These are phyloP conservation scores for Stellera chamaejasme DNA, from an alignment of 345 rosid species.

Conservation along the genomic window DNA sequence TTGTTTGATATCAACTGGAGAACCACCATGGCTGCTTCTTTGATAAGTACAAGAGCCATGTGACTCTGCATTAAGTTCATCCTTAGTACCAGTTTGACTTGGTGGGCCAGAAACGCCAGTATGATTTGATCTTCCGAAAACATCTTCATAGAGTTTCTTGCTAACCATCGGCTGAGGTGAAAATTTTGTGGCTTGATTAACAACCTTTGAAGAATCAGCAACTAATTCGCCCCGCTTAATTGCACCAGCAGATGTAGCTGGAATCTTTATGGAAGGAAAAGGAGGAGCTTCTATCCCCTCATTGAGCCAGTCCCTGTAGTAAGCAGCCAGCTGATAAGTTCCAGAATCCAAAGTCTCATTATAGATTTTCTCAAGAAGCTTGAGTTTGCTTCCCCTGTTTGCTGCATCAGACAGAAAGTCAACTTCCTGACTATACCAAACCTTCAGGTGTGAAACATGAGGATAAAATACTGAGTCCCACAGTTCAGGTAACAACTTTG, in stretches of 20 bases:
- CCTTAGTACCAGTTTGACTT: constrained; percentile 21
- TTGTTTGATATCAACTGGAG: constrained; percentile 28
- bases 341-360: constrained; percentile 50
- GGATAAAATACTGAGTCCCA: constrained; percentile 56
- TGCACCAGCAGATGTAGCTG: constrained; percentile 25
- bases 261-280: constrained; percentile 39
- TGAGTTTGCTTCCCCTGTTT: constrained; percentile 27
- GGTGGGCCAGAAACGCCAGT: constrained; percentile 24
- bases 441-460: constrained; percentile 52
- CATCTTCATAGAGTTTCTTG: constrained; percentile 40
- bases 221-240: constrained; percentile 17
- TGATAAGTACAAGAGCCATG: constrained; percentile 11
- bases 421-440: constrained; percentile 52
- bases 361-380: constrained; percentile 48
- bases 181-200: constrained; percentile 25
- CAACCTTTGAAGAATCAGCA: constrained; percentile 25
- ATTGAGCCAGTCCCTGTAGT: constrained; percentile 66
- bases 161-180: constrained; percentile 51
- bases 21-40: constrained; percentile 25
- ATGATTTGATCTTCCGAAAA: constrained; percentile 24
- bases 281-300: constrained; percentile 47
- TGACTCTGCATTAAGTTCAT: constrained; percentile 17
- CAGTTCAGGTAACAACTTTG: constrained; percentile 38
- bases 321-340: constrained; percentile 45
- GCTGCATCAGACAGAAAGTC: constrained; percentile 27